Percentiles rank a stretch among this genome's conserved stretches.
phyloP scores from a whole-genome alignment of 306 rosid genomes.

The Prunus fruticosa region DNA sequence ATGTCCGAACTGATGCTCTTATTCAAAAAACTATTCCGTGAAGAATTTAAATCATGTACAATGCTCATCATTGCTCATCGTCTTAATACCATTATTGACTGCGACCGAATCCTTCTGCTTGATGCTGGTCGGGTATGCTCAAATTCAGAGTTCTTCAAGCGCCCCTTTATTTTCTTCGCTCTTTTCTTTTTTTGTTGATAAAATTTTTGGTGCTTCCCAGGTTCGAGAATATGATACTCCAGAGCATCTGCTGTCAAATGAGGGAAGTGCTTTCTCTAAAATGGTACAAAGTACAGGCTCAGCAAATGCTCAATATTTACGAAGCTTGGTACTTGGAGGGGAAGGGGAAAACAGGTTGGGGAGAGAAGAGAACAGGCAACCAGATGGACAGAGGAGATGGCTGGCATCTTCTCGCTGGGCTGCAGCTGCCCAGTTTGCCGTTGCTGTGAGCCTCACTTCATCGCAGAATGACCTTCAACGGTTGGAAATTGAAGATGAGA shows the following conservation, averaged over 20 bases:
- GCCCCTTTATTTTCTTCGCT: neutral
- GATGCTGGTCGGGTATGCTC: constrained; percentile 73
- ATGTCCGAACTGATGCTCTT: constrained; percentile 91
- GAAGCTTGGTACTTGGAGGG: constrained; percentile 55
- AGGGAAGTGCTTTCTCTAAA: constrained; percentile 69
- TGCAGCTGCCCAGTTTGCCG: constrained; percentile 82
- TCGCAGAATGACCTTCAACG: constrained; percentile 68
- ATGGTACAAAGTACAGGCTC: constrained; percentile 92
- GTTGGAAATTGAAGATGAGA: constrained; percentile 40
- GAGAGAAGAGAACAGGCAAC: constrained; percentile 31
- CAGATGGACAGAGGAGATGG: constrained; percentile 45
- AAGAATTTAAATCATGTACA: constrained; percentile 79
- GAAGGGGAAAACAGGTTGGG: constrained; percentile 36
- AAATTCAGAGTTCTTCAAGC: neutral
- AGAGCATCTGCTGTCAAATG: constrained; percentile 58
- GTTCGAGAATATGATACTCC: constrained; percentile 75
- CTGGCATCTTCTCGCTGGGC: constrained; percentile 67
- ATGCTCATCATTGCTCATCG: constrained; percentile 95
- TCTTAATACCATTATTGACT: constrained; percentile 82
- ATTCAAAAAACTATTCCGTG: constrained; percentile 91
- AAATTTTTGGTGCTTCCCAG: constrained; percentile 31
- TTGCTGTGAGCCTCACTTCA: constrained; percentile 80
- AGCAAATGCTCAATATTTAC: constrained; percentile 74
- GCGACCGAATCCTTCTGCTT: constrained; percentile 64
- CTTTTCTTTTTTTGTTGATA: constrained; percentile 7